phyloP scores from a whole-genome alignment of 2,329 filamentous ascomycete genomes.

The Sporothrix humicola region DNA sequence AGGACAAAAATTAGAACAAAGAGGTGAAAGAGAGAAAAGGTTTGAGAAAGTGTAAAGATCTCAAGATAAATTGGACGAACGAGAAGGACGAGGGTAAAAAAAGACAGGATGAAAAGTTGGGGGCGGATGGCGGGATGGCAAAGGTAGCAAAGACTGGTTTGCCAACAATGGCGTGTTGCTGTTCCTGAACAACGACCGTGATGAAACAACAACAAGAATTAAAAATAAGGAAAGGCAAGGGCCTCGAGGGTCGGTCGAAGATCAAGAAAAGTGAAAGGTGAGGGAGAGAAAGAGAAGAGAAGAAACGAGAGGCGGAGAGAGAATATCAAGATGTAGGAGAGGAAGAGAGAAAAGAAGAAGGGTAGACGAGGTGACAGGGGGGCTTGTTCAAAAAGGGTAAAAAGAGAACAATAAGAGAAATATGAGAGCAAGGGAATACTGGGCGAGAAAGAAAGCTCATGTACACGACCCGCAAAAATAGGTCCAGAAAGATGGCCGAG shows the following conservation, averaged over 20 bases:
- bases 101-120: background rate
- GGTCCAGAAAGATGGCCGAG: background rate
- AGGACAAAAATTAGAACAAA: background rate
- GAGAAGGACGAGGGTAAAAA: background rate
- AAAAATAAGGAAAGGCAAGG: background rate
- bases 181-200: slow-evolving; percentile 22
- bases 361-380: background rate
- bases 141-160: background rate
- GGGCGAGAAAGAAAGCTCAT: too few species aligned
- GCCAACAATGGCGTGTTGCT: slow-evolving; percentile 33
- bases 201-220: slow-evolving; percentile 22
- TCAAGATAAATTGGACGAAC: slow-evolving; percentile 10
- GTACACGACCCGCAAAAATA: too few species aligned
- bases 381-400: background rate
- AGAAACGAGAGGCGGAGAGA: slow-evolving; percentile 8
- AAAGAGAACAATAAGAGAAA: background rate
- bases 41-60: too few species aligned
- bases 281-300: background rate
- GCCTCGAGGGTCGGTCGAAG: background rate
- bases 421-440: background rate
- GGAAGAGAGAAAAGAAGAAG: background rate
- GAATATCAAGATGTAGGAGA: slow-evolving; percentile 4
- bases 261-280: background rate
- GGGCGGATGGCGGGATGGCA: background rate
- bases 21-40: background rate